Percentiles rank a stretch among this genome's conserved stretches.
Evolutionary conservation across 1,284 basidiomycete genomes (phyloP).

Genomic region (Pholiota adiposa): DNA sequence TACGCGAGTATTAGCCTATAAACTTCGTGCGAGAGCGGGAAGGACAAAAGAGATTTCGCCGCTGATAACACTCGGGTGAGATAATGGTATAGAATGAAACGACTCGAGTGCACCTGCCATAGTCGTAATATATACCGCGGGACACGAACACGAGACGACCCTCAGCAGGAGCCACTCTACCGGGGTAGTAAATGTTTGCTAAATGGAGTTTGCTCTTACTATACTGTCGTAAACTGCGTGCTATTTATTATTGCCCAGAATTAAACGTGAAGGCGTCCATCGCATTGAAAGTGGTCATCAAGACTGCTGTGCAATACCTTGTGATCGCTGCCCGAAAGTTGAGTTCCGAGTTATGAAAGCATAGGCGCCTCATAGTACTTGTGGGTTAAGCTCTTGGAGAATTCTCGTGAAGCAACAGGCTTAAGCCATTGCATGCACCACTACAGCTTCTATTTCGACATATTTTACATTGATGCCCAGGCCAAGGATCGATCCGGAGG

Average conservation of each 20-base stretch:
- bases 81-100: neutral
- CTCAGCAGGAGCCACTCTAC: neutral
- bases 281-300: neutral
- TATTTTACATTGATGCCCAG: neutral
- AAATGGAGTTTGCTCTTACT: neutral
- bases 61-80: neutral
- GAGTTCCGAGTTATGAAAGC: neutral
- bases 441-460: neutral
- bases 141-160: neutral
- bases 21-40: neutral
- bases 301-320: neutral
- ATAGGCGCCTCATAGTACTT: too few species aligned
- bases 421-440: neutral
- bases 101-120: neutral
- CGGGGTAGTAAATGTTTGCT: neutral
- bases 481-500: slow-evolving; percentile 1
- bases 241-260: neutral
- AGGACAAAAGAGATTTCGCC: neutral
- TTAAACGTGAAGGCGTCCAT: neutral
- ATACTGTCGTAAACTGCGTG: neutral
- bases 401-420: neutral
- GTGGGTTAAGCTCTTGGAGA: neutral
- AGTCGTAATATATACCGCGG: neutral
- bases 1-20: neutral
- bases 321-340: neutral